phyloP scores from a whole-genome alignment of 2,329 filamentous ascomycete species.

The Colletotrichum destructivum region DNA sequence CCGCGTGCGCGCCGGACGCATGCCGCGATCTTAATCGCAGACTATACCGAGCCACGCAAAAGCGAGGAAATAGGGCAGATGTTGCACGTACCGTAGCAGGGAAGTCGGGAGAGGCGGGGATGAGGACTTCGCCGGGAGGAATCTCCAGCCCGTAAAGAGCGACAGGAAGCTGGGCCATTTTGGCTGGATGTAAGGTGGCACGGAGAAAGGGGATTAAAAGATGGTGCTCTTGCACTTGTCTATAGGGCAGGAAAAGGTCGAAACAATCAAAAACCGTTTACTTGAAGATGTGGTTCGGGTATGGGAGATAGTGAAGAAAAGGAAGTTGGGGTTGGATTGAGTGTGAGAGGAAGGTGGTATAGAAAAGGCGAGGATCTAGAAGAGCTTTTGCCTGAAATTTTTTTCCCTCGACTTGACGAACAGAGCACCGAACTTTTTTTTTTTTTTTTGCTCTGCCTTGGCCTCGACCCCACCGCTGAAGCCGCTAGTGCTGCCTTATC shows the following conservation, averaged over 20 bases:
- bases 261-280: conserved; percentile 35
- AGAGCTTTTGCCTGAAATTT: conserved; percentile 44
- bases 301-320: conserved; percentile 23
- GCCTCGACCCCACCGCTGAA: conserved; percentile 37
- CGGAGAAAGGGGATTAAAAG: conserved; percentile 18
- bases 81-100: conserved; percentile 82
- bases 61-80: not conserved
- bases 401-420: conserved; percentile 34
- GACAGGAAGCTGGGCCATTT: conserved; percentile 74
- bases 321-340: conserved; percentile 35
- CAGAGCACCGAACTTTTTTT: conserved; percentile 34
- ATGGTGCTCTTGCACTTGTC: conserved; percentile 31
- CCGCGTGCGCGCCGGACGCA: conserved; percentile 10
- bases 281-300: conserved; percentile 14
- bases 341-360: conserved; percentile 32
- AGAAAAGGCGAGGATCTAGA: conserved; percentile 32
- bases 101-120: conserved; percentile 84
- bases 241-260: conserved; percentile 39
- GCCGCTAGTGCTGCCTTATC: conserved; percentile 41
- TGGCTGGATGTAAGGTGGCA: conserved; percentile 43
- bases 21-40: not conserved
- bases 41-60: not conserved
- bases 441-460: conserved; percentile 37
- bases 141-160: conserved; percentile 94
- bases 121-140: conserved; percentile 85